These are phyloP conservation scores for Aspergillus viridinutans DNA, from an alignment of 2,329 filamentous ascomycete genomes.

Conservation along the genomic window DNA sequence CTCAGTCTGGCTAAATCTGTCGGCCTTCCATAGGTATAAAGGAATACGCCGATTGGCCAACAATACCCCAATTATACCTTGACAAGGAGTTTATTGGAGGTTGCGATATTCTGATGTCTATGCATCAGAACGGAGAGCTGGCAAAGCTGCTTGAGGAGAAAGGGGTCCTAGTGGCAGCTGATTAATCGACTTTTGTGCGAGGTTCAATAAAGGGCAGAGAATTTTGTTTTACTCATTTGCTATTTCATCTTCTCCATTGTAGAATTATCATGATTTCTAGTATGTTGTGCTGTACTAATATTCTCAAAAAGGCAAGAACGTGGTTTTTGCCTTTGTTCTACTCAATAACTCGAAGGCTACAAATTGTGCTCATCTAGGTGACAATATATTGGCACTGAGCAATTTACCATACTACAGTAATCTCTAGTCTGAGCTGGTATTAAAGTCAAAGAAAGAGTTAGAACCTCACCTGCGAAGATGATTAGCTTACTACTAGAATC, in stretches of 20 bases:
- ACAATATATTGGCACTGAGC: background rate
- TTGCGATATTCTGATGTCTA: constrained; percentile 93
- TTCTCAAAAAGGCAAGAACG: background rate
- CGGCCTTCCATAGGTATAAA: constrained; percentile 70
- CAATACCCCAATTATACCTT: constrained; percentile 93
- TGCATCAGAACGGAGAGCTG: constrained; percentile 94
- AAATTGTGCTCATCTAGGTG: background rate
- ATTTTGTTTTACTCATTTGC: background rate
- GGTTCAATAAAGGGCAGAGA: background rate
- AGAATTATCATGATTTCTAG: background rate
- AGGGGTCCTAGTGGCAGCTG: constrained; percentile 68
- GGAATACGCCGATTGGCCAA: constrained; percentile 98
- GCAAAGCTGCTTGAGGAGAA: constrained; percentile 91
- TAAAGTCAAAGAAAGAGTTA: background rate
- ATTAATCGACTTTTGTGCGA: constrained; percentile 31
- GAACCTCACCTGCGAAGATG: no score
- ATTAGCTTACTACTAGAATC: background rate
- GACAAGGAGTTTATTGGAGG: constrained; percentile 95
- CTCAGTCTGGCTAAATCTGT: constrained; percentile 2
- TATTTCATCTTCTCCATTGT: background rate
- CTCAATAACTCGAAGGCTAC: background rate
- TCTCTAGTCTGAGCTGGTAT: background rate
- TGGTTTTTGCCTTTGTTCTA: background rate
- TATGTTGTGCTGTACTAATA: background rate
- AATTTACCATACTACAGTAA: background rate